Percentiles rank a stretch among this genome's conserved stretches.
Conservation (phyloP, 2,329 filamentous ascomycete species). For the Erysiphe pulchra region DNA sequence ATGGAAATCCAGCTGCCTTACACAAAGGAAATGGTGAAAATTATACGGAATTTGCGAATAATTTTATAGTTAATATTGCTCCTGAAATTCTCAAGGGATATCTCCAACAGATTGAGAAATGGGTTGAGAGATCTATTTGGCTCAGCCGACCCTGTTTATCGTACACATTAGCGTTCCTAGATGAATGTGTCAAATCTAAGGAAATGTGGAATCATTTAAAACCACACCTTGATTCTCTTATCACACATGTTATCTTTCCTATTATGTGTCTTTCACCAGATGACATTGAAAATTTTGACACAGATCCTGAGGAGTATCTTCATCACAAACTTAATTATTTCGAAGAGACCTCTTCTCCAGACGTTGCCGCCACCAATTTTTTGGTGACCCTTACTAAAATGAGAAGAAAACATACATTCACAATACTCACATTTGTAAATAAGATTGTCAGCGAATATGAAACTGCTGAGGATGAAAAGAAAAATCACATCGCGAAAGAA, state of each 20-base stretch:
- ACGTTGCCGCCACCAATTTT: conserved; percentile 92
- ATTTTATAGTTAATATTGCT: conserved; percentile 74
- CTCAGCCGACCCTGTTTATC: conserved; percentile 82
- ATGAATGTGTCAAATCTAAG: conserved; percentile 94
- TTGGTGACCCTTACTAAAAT: conserved; percentile 83
- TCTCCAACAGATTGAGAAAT: conserved; percentile 83
- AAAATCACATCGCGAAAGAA: conserved; percentile 88
- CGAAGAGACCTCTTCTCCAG: conserved; percentile 84
- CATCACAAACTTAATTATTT: conserved; percentile 96
- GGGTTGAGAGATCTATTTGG: conserved; percentile 87
- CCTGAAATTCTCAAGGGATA: conserved; percentile 94
- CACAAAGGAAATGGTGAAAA: conserved; percentile 51
- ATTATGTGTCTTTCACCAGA: conserved; percentile 80
- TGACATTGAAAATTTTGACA: conserved; percentile 79
- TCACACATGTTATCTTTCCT: conserved; percentile 87
- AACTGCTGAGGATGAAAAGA: conserved; percentile 56
- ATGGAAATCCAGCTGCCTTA: conserved; percentile 63
- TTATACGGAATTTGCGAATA: conserved; percentile 61
- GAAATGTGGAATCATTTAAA: conserved; percentile 89
- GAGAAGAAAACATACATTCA: conserved; percentile 85
- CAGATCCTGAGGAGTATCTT: conserved; percentile 86
- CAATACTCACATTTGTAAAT: conserved; percentile 86
- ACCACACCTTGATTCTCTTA: conserved; percentile 75
- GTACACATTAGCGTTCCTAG: conserved; percentile 81
- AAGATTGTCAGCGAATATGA: conserved; percentile 87